phyloP scores from a whole-genome alignment of 306 rosid genomes.

The Quercus cerris region DNA sequence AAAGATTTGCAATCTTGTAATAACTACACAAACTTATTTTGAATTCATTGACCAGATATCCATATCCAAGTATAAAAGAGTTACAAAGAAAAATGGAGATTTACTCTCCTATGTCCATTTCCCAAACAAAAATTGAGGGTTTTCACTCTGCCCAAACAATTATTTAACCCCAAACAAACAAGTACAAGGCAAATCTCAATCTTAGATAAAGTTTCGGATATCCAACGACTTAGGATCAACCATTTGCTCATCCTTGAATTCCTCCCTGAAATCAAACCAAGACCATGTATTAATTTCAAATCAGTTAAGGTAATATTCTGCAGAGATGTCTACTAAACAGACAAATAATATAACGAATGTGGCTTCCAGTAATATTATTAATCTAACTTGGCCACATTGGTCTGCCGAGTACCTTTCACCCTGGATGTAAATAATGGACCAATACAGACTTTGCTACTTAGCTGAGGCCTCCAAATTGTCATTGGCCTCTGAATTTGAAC shows the following conservation, averaged over 20 bases:
- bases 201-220: conserved; percentile 76
- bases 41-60: not conserved
- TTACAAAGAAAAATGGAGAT: conserved; percentile 31
- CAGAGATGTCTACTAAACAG: not conserved
- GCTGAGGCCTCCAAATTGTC: not conserved
- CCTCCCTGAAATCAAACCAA: conserved; percentile 69
- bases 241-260: conserved; percentile 78
- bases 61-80: not conserved
- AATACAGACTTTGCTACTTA: not conserved
- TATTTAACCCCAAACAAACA: conserved; percentile 18
- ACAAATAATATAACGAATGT: not conserved
- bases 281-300: not conserved
- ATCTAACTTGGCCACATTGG: not conserved
- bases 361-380: not conserved
- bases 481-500: not conserved
- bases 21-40: not conserved
- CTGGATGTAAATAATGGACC: not conserved
- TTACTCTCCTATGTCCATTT: conserved; percentile 22
- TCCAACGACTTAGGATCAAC: conserved; percentile 74
- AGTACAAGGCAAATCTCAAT: not conserved
- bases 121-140: conserved; percentile 31
- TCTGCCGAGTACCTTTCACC: not conserved
- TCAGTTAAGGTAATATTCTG: not conserved
- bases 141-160: conserved; percentile 35
- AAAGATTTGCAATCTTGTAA: not conserved